A percentile compares a stretch with the other conserved stretches of the same genome.
These are phyloP conservation scores for Heritiera littoralis DNA, from an alignment of 345 rosid species.

Conservation along the genomic window DNA sequence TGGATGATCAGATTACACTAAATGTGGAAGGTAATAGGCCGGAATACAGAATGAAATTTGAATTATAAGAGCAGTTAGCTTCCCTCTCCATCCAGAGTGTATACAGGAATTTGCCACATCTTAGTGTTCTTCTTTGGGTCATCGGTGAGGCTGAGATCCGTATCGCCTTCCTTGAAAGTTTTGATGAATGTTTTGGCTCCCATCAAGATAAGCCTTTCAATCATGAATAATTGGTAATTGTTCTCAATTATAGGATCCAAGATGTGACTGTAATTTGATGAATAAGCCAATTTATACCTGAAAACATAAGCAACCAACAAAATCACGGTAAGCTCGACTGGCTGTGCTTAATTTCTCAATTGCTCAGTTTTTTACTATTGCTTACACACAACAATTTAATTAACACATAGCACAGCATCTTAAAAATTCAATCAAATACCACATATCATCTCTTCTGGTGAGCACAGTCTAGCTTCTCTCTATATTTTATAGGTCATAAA, in stretches of 20 bases:
- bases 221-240: conserved; percentile 86
- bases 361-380: neutral
- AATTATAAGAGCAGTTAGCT: conserved; percentile 16
- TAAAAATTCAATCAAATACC: neutral
- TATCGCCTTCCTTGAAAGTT: conserved; percentile 54
- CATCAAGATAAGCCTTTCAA: conserved; percentile 87
- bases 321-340: neutral
- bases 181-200: conserved; percentile 81
- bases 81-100: conserved; percentile 54
- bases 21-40: neutral
- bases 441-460: neutral
- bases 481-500: neutral
- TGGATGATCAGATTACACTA: neutral
- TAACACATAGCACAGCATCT: neutral
- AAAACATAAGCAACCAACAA: conserved; percentile 7
- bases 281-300: conserved; percentile 84
- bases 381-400: neutral
- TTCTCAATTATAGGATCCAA: conserved; percentile 70
- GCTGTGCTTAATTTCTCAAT: neutral
- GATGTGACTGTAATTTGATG: conserved; percentile 72
- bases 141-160: conserved; percentile 78
- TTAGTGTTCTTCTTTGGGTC: conserved; percentile 92
- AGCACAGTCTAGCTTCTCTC: neutral
- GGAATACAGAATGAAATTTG: neutral
- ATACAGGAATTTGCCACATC: conserved; percentile 87